Base-by-base conservation (phyloP, 1,284 basidiomycete genomes). In the Jaminaea rosea region DNA sequence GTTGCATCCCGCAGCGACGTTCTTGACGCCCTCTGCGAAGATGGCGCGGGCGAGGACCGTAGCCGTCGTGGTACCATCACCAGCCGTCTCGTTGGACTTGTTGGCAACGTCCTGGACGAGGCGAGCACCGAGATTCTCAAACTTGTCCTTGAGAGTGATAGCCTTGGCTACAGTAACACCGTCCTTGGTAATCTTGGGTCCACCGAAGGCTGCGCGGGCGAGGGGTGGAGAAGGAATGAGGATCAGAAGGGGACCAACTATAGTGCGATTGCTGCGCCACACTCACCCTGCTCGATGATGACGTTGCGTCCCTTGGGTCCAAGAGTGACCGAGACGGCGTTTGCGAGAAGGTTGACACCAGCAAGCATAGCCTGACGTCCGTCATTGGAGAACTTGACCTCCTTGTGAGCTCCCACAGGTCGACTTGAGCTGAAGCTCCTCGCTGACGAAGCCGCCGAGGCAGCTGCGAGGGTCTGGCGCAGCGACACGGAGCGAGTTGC, bases 11-110 rank as follows among this genome's bases (percentile, higher is more conserved):
- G 93, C 93, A 37, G 93, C 92, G 54, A 98, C 93, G 75, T 97
- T 98, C 82, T 97, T 97, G 67, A 97, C 92, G 78, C 93, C 93
- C 77, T 98, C 93, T 0, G 90, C 82, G 79, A 96, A 98, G 78
- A 98, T 97, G 58, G 92, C 91, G 53, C 88, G 86, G 7, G 93
- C 89, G 55, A 97, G 84, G 49, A 97, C 93, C 32, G 93, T 97
- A 23, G 93, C 92, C 23, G 93, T 97, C 11, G 93, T 98, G 11
- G 92, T 98, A 61, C 93, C 93, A 75, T 98, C 93, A 78, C 93
- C 93, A 42, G 93, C 93, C 65, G 87, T 81, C 78, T 97, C 93
- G 80, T 96, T 97, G 36, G 92, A 94, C 80, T 94, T 94, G 76
- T 84, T 84, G 11, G 91, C 91, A 55, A 96, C 92, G 66, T 96